Evolutionary conservation across 495 filamentous ascomycete genomes (phyloP).

Genomic region (Xylaria longipes): DNA sequence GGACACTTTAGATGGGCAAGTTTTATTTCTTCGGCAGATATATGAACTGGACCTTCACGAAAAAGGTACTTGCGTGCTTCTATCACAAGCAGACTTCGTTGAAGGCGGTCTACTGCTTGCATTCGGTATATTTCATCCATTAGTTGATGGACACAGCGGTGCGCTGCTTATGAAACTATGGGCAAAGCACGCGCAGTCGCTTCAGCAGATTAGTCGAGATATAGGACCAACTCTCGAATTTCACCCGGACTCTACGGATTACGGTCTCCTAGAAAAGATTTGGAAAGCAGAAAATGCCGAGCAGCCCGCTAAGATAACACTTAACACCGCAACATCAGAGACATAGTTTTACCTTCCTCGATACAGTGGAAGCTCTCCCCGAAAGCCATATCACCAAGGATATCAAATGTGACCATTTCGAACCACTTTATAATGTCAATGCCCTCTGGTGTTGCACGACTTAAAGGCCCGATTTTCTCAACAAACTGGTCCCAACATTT

Average conservation of each 20-base stretch:
- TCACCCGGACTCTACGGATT: background rate
- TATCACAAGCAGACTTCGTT: slow-evolving; percentile 25
- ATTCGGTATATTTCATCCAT: slow-evolving; percentile 9
- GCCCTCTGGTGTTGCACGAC: background rate
- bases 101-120: slow-evolving; percentile 20
- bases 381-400: slow-evolving; percentile 47
- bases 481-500: background rate
- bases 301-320: background rate
- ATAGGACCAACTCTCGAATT: background rate
- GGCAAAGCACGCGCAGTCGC: background rate
- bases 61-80: background rate
- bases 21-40: background rate
- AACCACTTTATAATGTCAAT: slow-evolving; percentile 33
- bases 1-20: background rate
- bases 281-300: background rate
- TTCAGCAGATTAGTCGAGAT: background rate
- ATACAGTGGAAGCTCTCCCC: slow-evolving; percentile 38
- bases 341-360: slow-evolving; percentile 24
- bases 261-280: background rate
- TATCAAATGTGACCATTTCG: slow-evolving; percentile 39
- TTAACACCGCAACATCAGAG: background rate
- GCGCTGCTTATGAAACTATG: background rate
- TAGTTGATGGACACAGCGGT: background rate
- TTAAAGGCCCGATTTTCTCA: background rate
- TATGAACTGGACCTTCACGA: background rate